These are phyloP conservation scores for Blastobotrys chiropterorum DNA, from an alignment of 805 yeast genomes.

Conservation along the genomic window DNA sequence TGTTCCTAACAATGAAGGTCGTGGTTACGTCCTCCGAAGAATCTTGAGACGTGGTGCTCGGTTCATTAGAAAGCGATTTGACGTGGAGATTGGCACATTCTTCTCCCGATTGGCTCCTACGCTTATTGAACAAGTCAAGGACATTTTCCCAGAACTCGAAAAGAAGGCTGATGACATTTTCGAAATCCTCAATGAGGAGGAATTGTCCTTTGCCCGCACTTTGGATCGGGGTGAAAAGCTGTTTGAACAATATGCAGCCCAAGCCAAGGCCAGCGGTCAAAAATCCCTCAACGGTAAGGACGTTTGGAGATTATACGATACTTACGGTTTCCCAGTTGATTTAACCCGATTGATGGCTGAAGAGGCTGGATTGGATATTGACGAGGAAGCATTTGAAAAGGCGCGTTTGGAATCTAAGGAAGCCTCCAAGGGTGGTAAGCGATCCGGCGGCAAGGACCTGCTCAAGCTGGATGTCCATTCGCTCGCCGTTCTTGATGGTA, in stretches of 20 bases:
- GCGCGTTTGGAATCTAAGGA: slow-evolving; percentile 87
- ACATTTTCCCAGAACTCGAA: slow-evolving; percentile 85
- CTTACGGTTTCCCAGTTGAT: slow-evolving; percentile 99
- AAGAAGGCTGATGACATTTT: slow-evolving; percentile 66
- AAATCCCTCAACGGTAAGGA: slow-evolving; percentile 84
- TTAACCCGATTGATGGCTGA: slow-evolving; percentile 98
- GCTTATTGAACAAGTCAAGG: slow-evolving; percentile 78
- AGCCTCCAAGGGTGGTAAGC: slow-evolving; percentile 88
- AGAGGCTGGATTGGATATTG: slow-evolving; percentile 89
- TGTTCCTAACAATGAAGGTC: slow-evolving; percentile 98
- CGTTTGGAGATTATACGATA: slow-evolving; percentile 97
- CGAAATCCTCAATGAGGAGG: slow-evolving; percentile 94
- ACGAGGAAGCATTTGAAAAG: slow-evolving; percentile 84
- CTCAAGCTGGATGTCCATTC: slow-evolving; percentile 90
- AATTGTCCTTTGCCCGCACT: slow-evolving; percentile 88
- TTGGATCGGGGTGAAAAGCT: slow-evolving; percentile 96
- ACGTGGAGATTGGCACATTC: slow-evolving; percentile 90
- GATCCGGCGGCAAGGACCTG: slow-evolving; percentile 47
- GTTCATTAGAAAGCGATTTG: slow-evolving; percentile 92
- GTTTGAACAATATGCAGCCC: slow-evolving; percentile 86
- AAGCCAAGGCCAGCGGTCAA: slow-evolving; percentile 67
- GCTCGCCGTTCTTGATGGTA: slow-evolving; percentile 55
- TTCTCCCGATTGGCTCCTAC: slow-evolving; percentile 91
- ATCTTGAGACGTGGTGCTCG: slow-evolving; percentile 97
- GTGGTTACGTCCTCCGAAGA: slow-evolving; percentile 97